phyloP scores from a whole-genome alignment of 306 rosid genomes.

The Sechiopsis laciniata region DNA sequence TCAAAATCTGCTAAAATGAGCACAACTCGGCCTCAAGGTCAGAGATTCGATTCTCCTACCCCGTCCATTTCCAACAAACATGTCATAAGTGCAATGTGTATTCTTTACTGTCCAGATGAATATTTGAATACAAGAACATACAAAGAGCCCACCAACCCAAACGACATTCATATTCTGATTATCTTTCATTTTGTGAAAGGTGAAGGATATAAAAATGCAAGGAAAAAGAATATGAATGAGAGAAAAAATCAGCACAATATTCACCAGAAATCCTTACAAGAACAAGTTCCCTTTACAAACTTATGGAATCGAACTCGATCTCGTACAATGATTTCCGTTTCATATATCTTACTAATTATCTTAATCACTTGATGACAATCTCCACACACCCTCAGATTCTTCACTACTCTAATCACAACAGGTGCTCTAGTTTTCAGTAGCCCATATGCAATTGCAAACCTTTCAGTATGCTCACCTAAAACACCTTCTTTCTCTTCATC shows the following conservation, averaged over 20 bases:
- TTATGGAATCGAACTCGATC: constrained; percentile 18
- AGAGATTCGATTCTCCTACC: too few relatives aligned
- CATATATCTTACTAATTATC: constrained; percentile 4
- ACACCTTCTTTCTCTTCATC: constrained; percentile 25
- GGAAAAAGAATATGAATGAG: not conserved
- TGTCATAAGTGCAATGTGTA: too few relatives aligned
- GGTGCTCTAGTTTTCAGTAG: constrained; percentile 12
- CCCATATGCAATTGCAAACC: constrained; percentile 24
- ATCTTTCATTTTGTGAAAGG: not conserved
- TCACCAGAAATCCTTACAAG: constrained; percentile 20
- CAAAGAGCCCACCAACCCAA: too few relatives aligned
- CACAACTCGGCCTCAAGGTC: too few relatives aligned
- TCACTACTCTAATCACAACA: constrained; percentile 8
- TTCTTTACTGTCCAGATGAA: too few relatives aligned
- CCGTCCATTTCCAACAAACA: too few relatives aligned
- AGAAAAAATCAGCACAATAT: not conserved
- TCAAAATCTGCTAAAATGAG: too few relatives aligned
- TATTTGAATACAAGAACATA: too few relatives aligned
- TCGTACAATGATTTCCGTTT: constrained; percentile 11
- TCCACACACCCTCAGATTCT: constrained; percentile 15
- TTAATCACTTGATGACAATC: constrained; percentile 13
- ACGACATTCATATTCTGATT: not conserved
- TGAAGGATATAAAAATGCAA: not conserved
- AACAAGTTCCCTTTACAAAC: constrained; percentile 1
- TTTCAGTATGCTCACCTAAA: constrained; percentile 25